These are phyloP conservation scores for Yamadazyma sp. DNA, from an alignment of 1,139 yeast species.

Conservation along the genomic window DNA sequence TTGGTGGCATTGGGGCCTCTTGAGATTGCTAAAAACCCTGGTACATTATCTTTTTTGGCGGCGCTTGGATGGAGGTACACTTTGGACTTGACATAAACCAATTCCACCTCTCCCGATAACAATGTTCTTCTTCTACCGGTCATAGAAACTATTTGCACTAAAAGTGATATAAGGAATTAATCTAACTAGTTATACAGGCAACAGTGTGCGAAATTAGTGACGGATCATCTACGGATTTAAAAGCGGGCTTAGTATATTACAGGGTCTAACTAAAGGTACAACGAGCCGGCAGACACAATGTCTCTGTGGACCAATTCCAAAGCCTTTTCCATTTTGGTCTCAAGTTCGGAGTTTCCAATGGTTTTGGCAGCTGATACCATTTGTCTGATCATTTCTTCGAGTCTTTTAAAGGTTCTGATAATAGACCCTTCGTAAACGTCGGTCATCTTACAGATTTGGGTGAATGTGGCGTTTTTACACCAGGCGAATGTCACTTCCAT, in stretches of 20 bases:
- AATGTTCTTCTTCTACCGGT: conserved; percentile 9
- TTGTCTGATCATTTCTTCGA: conserved; percentile 91
- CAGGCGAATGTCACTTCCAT: conserved; percentile 97
- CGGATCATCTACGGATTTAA: too few species aligned
- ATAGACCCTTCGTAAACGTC: conserved; percentile 97
- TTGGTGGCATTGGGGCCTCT: conserved; percentile 53
- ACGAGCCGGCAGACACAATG: conserved; percentile 92
- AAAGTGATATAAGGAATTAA: background rate
- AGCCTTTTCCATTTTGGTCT: conserved; percentile 85
- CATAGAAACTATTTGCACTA: background rate
- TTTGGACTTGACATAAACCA: conserved; percentile 61
- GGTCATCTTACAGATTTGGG: conserved; percentile 97
- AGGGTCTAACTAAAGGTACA: conserved; percentile 53
- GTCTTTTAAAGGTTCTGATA: conserved; percentile 88
- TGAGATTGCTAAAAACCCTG: conserved; percentile 71
- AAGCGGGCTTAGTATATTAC: conserved; percentile 1
- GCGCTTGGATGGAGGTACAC: conserved; percentile 82
- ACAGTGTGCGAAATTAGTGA: background rate
- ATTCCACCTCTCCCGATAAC: conserved; percentile 31
- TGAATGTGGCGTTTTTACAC: conserved; percentile 95
- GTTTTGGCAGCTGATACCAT: conserved; percentile 88
- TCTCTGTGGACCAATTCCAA: conserved; percentile 89
- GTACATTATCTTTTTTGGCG: conserved; percentile 69
- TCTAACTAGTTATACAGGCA: background rate
- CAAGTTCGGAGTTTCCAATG: conserved; percentile 84